Percentiles rank a stretch among this genome's conserved stretches.
Evolutionary conservation across 106 monocot genomes (phyloP).

Genomic region (Dioscorea zingiberensis): DNA sequence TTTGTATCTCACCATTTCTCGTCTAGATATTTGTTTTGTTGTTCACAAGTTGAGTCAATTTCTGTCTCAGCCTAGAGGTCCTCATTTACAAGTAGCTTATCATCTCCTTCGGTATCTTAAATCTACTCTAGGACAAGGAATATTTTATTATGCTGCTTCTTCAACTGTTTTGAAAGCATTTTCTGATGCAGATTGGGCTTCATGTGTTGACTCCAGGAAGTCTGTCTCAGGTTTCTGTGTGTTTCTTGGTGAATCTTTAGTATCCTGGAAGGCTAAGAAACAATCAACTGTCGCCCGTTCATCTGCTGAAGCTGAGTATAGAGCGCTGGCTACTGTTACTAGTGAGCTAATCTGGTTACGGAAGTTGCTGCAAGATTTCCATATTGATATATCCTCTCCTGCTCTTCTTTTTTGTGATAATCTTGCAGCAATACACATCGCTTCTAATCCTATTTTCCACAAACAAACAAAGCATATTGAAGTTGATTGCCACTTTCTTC

Average conservation of each 20-base stretch:
- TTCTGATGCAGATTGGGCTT: neutral
- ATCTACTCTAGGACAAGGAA: neutral
- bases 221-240: neutral
- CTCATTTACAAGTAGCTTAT: neutral
- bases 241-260: neutral
- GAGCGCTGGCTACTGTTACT: neutral
- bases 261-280: slow-evolving; percentile 4
- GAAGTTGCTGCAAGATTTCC: neutral
- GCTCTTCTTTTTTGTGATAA: slow-evolving; percentile 1
- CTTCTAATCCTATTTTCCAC: slow-evolving; percentile 2
- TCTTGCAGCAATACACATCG: neutral
- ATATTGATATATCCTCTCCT: neutral
- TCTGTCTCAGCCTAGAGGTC: neutral
- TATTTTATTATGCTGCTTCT: neutral
- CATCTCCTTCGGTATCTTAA: neutral
- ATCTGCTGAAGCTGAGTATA: slow-evolving; percentile 6
- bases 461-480: slow-evolving; percentile 12
- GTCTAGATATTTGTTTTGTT: neutral
- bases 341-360: slow-evolving; percentile 1
- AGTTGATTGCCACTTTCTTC: slow-evolving; percentile 7
- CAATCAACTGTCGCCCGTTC: neutral
- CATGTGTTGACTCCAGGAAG: neutral
- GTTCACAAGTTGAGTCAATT: slow-evolving; percentile 2
- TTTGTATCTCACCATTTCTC: neutral
- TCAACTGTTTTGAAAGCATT: neutral